Base-by-base conservation (phyloP, 78 protist genomes). In the Ministeria vibrans region DNA sequence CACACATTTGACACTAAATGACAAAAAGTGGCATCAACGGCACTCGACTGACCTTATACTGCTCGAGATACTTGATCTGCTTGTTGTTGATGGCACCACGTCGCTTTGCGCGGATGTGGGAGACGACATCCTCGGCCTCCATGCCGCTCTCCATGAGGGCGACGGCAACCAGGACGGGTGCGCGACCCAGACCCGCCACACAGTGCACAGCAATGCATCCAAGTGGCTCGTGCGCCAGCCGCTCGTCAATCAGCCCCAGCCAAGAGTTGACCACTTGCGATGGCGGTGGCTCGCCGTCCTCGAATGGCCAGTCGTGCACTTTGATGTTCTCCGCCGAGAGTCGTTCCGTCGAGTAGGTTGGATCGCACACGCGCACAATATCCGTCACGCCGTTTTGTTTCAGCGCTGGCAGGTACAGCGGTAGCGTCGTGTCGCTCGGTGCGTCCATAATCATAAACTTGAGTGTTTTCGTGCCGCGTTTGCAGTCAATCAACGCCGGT, bases 161-260 rank as follows among this genome's bases (percentile, higher is more conserved):
- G n/a, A 89, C 32, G 32, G 92, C 88, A 5, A 89, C 92, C 39
- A 89, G 76, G 7, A 89, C 82, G 9, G 92, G 92, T n/a, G 92
- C 92, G 9, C 91, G 23, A 4, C 92, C 92, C 15, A 88, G 61
- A 5, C 92, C 92, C 9, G 88, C 88, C 28, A 84, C 84, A 44
- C 92, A 88, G 77, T 88, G 92, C 23, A 88, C 75, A 30, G 85
- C 92, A 62, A 88, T 79, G 62, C 82, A 63, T 18, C 44, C 63
- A 4, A 13, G 36, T 32, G 20, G 15, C 36, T 66, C 77, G n/a
- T 34, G 4, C 68, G 27, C 53, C 49, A 78, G 63, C 30, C 77
- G n/a, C n/a, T 23, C 44, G 34, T 61, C 30, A 1, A 81, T 62
- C 7, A 81, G 74, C 18, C 5, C 55, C 9, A 80, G 78, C 77